A percentile compares a stretch with the other conserved stretches of the same genome.
These are phyloP conservation scores for Astrothelium macrocarpum DNA, from an alignment of 495 filamentous ascomycete genomes.

Conservation along the genomic window DNA sequence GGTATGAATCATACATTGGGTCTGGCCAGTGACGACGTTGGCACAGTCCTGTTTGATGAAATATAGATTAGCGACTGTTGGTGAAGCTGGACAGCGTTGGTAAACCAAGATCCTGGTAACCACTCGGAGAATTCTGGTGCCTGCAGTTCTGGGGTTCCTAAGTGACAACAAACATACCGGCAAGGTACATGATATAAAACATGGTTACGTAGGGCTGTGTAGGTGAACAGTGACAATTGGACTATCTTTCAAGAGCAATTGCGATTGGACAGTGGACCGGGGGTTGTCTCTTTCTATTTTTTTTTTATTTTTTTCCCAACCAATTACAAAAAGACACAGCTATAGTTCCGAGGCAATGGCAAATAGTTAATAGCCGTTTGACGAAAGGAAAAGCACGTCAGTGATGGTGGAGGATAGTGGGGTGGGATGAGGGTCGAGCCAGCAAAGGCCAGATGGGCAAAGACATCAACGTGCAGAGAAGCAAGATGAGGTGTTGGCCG, in stretches of 20 bases:
- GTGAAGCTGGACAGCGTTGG: background rate
- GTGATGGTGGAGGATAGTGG: background rate
- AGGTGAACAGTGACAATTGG: background rate
- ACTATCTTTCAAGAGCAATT: background rate
- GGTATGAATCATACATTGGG: conserved; percentile 78
- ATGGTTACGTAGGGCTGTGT: conserved; percentile 26
- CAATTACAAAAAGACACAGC: background rate
- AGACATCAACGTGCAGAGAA: conserved; percentile 1
- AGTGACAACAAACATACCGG: conserved; percentile 40
- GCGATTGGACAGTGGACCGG: background rate
- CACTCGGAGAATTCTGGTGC: conserved; percentile 1
- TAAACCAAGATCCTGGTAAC: background rate
- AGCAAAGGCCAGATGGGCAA: conserved; percentile 5
- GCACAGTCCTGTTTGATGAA: conserved; percentile 69
- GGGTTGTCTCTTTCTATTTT: background rate
- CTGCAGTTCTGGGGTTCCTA: background rate
- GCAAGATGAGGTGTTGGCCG: conserved; percentile 1
- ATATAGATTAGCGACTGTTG: conserved; percentile 32
- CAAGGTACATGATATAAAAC: conserved; percentile 63
- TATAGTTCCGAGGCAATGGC: background rate
- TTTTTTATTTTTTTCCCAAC: background rate
- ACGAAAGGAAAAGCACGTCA: background rate
- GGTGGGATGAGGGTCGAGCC: background rate
- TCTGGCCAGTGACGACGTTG: conserved; percentile 91
- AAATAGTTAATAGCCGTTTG: background rate